phyloP scores from a whole-genome alignment of 2,329 filamentous ascomycete species.

The Apiospora koreana region DNA sequence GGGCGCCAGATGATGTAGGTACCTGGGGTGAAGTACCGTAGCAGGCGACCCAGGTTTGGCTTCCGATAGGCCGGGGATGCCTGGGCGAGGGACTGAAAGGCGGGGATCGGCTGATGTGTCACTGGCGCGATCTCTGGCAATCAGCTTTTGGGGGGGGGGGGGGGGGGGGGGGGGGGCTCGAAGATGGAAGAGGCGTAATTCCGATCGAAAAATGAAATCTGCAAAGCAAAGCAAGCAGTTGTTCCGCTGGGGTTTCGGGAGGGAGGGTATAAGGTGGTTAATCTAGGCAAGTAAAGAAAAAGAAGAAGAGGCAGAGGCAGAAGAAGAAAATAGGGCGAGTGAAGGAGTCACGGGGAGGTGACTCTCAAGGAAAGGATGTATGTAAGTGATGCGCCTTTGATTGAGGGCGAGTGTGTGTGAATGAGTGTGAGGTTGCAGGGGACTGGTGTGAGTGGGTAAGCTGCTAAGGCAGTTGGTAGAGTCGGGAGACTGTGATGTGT shows the following conservation, averaged over 20 bases:
- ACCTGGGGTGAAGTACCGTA: slow-evolving; percentile 2
- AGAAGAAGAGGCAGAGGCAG: neutral
- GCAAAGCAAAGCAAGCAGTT: neutral
- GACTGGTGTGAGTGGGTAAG: slow-evolving; percentile 6
- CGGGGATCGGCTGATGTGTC: slow-evolving; percentile 13
- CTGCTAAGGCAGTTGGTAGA: slow-evolving; percentile 5
- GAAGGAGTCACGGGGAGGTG: neutral
- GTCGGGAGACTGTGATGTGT: neutral
- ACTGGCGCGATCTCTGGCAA: slow-evolving; percentile 12
- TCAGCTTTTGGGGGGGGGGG: too few species aligned
- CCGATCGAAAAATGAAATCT: neutral
- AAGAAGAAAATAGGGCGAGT: neutral
- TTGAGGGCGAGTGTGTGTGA: neutral
- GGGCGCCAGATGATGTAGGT: slow-evolving; percentile 9
- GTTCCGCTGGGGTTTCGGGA: neutral
- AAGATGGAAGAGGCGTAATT: neutral
- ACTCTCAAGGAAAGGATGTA: neutral
- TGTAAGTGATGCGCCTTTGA: slow-evolving; percentile 9
- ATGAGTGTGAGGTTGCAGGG: neutral
- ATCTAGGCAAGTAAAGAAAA: neutral
- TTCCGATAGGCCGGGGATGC: neutral
- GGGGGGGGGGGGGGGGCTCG: neutral
- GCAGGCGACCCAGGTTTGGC: slow-evolving; percentile 10
- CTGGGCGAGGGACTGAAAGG: slow-evolving; percentile 7
- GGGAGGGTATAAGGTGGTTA: neutral